phyloP scores from a whole-genome alignment of 2,329 filamentous ascomycete genomes.

The Didymella keratinophila region DNA sequence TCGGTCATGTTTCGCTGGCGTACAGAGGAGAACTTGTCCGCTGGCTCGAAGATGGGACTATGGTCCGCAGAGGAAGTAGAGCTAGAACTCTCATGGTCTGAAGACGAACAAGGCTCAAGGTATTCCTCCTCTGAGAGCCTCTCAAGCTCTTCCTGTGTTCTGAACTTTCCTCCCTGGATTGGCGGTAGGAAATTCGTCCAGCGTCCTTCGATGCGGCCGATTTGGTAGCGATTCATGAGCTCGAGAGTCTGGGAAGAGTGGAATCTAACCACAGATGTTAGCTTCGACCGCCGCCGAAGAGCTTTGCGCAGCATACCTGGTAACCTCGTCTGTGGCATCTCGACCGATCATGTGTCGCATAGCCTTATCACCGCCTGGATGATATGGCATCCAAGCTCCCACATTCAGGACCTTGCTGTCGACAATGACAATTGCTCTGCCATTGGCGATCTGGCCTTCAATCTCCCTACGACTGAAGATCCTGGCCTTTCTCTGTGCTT shows the following conservation, averaged over 20 bases:
- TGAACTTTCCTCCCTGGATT: conserved; percentile 86
- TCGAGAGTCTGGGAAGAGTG: conserved; percentile 80
- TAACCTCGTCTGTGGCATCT: conserved; percentile 94
- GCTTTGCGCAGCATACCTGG: conserved; percentile 68
- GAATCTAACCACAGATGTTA: conserved; percentile 62
- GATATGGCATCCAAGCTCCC: conserved; percentile 86
- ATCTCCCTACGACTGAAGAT: conserved; percentile 70
- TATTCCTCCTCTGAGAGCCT: conserved; percentile 48
- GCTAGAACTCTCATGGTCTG: conserved; percentile 39
- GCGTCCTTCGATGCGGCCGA: conserved; percentile 79
- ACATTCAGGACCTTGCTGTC: conserved; percentile 84
- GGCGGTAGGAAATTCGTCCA: conserved; percentile 92
- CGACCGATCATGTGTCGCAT: conserved; percentile 93
- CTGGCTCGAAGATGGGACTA: conserved; percentile 67
- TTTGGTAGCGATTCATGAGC: conserved; percentile 81
- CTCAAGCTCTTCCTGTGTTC: conserved; percentile 56
- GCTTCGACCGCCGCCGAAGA: background rate
- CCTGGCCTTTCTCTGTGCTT: conserved; percentile 53
- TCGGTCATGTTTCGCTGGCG: conserved; percentile 51
- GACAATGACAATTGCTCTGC: conserved; percentile 79
- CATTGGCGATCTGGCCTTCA: conserved; percentile 84
- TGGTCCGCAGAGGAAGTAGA: conserved; percentile 61
- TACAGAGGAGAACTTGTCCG: conserved; percentile 48
- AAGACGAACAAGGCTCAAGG: conserved; percentile 24
- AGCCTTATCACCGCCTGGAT: conserved; percentile 90